phyloP scores from a whole-genome alignment of 1,284 basidiomycete genomes.

The Anthracocystis panici-leucophaei region DNA sequence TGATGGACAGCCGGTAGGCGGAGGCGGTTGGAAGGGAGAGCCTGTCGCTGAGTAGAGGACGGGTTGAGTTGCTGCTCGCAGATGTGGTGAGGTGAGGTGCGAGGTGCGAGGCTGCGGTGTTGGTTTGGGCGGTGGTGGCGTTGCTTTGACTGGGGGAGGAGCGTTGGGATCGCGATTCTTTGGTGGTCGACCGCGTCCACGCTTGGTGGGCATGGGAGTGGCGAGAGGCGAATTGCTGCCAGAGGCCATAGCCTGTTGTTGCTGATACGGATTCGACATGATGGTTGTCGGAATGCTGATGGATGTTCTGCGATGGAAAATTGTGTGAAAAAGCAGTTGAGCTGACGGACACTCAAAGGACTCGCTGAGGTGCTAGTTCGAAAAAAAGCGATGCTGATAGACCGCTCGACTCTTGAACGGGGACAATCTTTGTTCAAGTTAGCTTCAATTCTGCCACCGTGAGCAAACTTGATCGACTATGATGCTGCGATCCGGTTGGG shows the following conservation, averaged over 20 bases:
- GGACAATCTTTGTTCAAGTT: too few species aligned
- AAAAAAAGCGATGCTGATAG: too few species aligned
- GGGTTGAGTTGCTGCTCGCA: slow-evolving; percentile 22
- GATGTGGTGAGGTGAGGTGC: slow-evolving; percentile 44
- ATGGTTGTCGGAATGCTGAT: neutral
- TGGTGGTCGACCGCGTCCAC: slow-evolving; percentile 49
- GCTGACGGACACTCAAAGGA: too few species aligned
- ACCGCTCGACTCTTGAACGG: too few species aligned
- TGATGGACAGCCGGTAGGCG: slow-evolving; percentile 25
- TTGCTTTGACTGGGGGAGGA: slow-evolving; percentile 15
- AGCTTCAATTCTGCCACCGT: too few species aligned
- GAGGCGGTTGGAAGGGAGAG: slow-evolving; percentile 43
- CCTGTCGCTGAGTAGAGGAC: slow-evolving; percentile 18
- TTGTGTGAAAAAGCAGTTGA: neutral
- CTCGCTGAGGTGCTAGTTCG: too few species aligned
- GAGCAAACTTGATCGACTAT: neutral
- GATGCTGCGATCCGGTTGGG: neutral
- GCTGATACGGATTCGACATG: slow-evolving; percentile 52
- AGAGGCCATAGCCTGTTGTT: slow-evolving; percentile 45
- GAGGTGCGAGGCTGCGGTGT: slow-evolving; percentile 47
- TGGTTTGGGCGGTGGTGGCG: slow-evolving; percentile 34
- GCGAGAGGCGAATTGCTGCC: slow-evolving; percentile 48
- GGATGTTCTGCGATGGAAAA: neutral
- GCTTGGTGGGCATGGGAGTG: slow-evolving; percentile 37
- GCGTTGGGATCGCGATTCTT: slow-evolving; percentile 49